Percentiles rank a stretch among this genome's conserved stretches.
These are phyloP conservation scores for Neonothopanus nambi DNA, from an alignment of 1,284 basidiomycete species.

Conservation along the genomic window DNA sequence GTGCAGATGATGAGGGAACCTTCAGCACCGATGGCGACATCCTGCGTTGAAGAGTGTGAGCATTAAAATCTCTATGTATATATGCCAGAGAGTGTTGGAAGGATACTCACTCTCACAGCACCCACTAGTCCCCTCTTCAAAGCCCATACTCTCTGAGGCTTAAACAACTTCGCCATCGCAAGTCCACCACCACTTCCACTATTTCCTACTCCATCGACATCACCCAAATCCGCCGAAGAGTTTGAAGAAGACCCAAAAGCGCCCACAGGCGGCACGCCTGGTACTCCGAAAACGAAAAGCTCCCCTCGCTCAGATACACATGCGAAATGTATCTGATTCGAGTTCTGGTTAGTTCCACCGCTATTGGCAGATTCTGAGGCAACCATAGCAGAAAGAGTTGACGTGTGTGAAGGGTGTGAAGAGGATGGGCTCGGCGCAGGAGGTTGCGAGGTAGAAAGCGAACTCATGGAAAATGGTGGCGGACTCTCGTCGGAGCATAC, in stretches of 20 bases:
- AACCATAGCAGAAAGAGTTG: conserved; percentile 8
- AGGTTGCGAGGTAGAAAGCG: conserved; percentile 2
- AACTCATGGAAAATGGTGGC: conserved; percentile 9
- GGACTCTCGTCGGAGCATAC: conserved; percentile 72
- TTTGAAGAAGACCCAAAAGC: neutral
- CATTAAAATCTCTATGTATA: neutral
- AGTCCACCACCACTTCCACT: conserved; percentile 24
- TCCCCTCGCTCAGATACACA: conserved; percentile 89
- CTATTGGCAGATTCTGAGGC: neutral
- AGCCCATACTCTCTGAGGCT: conserved; percentile 92
- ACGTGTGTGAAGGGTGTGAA: conserved; percentile 3
- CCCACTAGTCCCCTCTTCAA: conserved; percentile 80
- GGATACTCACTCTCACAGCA: conserved; percentile 64
- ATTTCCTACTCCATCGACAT: conserved; percentile 26
- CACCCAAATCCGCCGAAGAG: conserved; percentile 30
- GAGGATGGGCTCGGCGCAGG: neutral
- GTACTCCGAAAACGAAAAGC: conserved; percentile 81
- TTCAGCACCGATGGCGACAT: conserved; percentile 88
- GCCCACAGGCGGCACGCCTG: conserved; percentile 23
- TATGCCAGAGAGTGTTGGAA: neutral
- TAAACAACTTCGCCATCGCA: conserved; percentile 39
- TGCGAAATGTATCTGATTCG: conserved; percentile 55
- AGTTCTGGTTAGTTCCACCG: neutral
- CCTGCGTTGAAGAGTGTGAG: conserved; percentile 39
- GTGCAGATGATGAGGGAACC: conserved; percentile 93